Base-by-base conservation (phyloP, 441 rosid species). In the Jatropha podagrica region DNA sequence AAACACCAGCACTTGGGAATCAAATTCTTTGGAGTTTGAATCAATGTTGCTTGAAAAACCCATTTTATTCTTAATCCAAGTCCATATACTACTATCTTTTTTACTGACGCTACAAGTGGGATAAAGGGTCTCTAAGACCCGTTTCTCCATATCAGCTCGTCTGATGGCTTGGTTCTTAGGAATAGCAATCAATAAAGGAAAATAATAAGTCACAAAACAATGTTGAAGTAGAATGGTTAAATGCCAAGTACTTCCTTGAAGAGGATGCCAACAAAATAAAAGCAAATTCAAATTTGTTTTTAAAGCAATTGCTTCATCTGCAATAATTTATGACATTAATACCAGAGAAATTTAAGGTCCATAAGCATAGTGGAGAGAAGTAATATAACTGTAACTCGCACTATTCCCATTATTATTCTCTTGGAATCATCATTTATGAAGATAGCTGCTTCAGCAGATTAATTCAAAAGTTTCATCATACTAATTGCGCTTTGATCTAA, bases 81-180 rank as follows among this genome's bases (percentile, higher is more conserved):
- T 80, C 99, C 95, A 94, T 65, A 91, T 2, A 55, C 85, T 84
- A 71, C 65, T 78, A 56, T 58, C 64, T 80, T 84, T 86, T 81
- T 84, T 85, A 79, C 76, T 79, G 63, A 77, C 61, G 71, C 84
- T 78, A 73, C 79, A 83, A 69, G 75, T 80, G 23, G 98, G 97
- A 86, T 89, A 88, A 81, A 96, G 83, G 61, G 99, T 96, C 84
- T 96, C 97, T 59, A 96, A 75, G 82, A 91, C 87, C 86, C 99
- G 91, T 59, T 77, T 87, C 75, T 82, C 84, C 85, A 94, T 63
- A 83, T 91, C 91, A 80, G 98, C 98, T 86, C 86, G 94, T 86
- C 98, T 87, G 82, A 94, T 90, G 69, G 96, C 99, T 81, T 94
- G 92, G 81, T 96, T 96, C 98, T 96, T 74, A 66, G 64, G 58